Evolutionary conservation across 176 grass and related monocot species (phyloP).

Genomic region (Carex parvula): DNA sequence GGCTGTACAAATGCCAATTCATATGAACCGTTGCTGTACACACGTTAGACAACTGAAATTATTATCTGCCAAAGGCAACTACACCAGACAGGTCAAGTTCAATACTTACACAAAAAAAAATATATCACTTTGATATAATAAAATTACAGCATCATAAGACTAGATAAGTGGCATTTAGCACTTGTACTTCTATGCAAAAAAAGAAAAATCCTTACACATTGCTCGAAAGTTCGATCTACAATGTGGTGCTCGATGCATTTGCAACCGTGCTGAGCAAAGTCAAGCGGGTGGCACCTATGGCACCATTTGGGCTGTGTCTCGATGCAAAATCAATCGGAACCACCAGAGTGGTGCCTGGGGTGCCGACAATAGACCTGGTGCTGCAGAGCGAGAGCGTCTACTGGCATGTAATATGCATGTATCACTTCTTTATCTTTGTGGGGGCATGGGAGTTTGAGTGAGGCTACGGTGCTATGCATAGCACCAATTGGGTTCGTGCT

Average conservation of each 20-base stretch:
- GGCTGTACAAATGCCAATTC: neutral
- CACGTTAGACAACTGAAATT: neutral
- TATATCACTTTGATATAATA: neutral
- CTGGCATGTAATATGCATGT: constrained; percentile 26
- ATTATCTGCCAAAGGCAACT: neutral
- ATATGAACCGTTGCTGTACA: neutral
- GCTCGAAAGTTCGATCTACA: constrained; percentile 57
- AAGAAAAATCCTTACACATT: constrained; percentile 44
- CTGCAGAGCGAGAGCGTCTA: constrained; percentile 32
- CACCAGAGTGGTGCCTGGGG: constrained; percentile 46
- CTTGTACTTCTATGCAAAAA: neutral
- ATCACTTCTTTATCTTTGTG: too few species aligned
- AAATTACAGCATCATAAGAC: neutral
- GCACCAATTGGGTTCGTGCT: too few species aligned
- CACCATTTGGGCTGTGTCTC: constrained; percentile 55
- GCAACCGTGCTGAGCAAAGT: constrained; percentile 24
- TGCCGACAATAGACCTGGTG: constrained; percentile 57
- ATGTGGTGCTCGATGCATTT: constrained; percentile 49
- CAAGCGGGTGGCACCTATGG: constrained; percentile 28
- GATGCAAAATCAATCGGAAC: constrained; percentile 39
- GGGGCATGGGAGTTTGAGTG: too few species aligned
- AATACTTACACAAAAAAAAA: neutral
- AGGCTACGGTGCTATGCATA: too few species aligned
- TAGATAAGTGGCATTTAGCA: neutral
- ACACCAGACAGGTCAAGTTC: neutral